Conservation (phyloP, 1,139 yeast genomes). For the Scheffersomyces segobiensis region DNA sequence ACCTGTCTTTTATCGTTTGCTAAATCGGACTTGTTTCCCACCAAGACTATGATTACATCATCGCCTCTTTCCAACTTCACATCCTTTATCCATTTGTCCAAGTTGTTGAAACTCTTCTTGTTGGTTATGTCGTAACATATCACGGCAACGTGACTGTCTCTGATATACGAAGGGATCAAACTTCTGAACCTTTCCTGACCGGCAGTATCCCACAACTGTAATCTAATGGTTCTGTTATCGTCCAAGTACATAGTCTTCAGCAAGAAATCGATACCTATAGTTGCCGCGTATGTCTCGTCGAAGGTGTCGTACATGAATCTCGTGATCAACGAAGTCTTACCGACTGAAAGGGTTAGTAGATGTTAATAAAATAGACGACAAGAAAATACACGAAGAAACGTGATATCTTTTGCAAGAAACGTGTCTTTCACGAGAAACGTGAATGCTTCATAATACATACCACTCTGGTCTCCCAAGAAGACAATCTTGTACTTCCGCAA, state of each 20-base stretch:
- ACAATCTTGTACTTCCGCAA: slow-evolving; percentile 85
- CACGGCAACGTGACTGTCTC: slow-evolving; percentile 97
- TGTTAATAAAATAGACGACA: background rate
- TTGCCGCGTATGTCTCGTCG: slow-evolving; percentile 93
- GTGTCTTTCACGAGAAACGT: slow-evolving; percentile 2
- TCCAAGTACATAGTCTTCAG: slow-evolving; percentile 73
- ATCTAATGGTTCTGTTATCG: slow-evolving; percentile 53
- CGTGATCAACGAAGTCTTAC: slow-evolving; percentile 92
- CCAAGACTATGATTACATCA: slow-evolving; percentile 59
- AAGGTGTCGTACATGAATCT: slow-evolving; percentile 98
- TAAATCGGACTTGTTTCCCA: slow-evolving; percentile 85
- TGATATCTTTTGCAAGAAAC: background rate
- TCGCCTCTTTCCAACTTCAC: slow-evolving; percentile 78
- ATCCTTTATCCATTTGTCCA: slow-evolving; percentile 54
- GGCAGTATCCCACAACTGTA: slow-evolving; percentile 60
- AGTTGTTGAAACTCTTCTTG: slow-evolving; percentile 76
- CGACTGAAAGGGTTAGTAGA: slow-evolving; percentile 50
- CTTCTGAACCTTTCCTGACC: slow-evolving; percentile 63
- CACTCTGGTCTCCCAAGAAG: slow-evolving; percentile 95
- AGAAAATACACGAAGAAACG: background rate
- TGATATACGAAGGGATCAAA: slow-evolving; percentile 79
- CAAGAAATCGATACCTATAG: slow-evolving; percentile 93
- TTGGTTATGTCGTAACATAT: slow-evolving; percentile 92
- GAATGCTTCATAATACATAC: slow-evolving; percentile 28
- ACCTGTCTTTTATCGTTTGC: slow-evolving; percentile 43